A percentile compares a stretch with the other conserved stretches of the same genome.
These are phyloP conservation scores for Funneliformis mosseae DNA, from an alignment of 192 early-diverging fungal species.

Conservation along the genomic window DNA sequence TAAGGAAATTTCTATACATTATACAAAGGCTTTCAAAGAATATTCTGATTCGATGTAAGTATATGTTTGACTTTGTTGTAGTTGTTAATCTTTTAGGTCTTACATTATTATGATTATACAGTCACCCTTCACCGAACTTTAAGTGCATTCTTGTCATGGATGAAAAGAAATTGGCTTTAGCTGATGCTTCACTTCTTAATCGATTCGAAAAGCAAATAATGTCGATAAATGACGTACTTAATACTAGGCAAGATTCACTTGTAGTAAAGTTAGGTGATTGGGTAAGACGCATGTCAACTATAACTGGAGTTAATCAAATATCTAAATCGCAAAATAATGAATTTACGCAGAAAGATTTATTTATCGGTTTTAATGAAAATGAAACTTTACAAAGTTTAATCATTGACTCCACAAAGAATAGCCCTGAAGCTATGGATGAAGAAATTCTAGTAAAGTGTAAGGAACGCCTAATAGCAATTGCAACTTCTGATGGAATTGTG, in stretches of 20 bases:
- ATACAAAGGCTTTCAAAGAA: constrained; percentile 4
- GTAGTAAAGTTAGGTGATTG: too few species aligned
- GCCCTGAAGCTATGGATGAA: background rate
- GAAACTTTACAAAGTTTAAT: constrained; percentile 31
- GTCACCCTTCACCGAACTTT: background rate
- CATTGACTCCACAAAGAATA: background rate
- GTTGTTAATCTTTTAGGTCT: background rate
- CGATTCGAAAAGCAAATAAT: constrained; percentile 23
- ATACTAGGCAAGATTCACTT: background rate
- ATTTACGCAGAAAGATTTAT: constrained; percentile 28
- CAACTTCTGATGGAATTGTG: constrained; percentile 28
- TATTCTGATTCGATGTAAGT: constrained; percentile 25
- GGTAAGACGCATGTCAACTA: too few species aligned
- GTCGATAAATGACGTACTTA: background rate
- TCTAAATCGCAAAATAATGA: background rate
- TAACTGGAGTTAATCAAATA: too few species aligned
- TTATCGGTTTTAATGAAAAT: constrained; percentile 28
- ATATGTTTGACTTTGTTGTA: background rate
- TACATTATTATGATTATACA: too few species aligned
- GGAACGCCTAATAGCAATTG: constrained; percentile 16
- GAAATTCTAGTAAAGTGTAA: constrained; percentile 22
- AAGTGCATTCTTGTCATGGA: constrained; percentile 15
- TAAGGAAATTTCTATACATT: constrained; percentile 1
- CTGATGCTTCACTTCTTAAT: constrained; percentile 7
- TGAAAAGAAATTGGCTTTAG: background rate